Evolutionary conservation across 2,329 filamentous ascomycete genomes (phyloP), one percentile per base, ranked within the genome.

Genomic region (Fusarium oxysporum): DNA sequence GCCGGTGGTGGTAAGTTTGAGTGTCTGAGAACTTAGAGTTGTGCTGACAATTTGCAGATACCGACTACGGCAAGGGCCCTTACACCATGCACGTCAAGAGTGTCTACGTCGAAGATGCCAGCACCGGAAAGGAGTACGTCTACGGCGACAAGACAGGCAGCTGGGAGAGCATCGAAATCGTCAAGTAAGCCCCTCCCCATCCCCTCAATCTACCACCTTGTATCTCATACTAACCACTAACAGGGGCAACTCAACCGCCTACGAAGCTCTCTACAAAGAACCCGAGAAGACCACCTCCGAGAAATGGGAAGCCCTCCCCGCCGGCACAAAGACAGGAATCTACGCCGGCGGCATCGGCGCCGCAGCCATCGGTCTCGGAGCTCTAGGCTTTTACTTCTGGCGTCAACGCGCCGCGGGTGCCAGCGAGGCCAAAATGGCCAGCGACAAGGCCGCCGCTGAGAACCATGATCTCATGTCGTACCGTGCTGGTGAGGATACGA

Each of bases 1-100:
- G 92, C 92, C 64, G 92, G 92, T 61, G 92, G 92, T 65, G 77
- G 71, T 73, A 8, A 65, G 71, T 61, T 61, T 33, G 8, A 2
- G 12, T 19, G 10, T 8, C 1, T 8, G 0, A 23, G 16, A 2
- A 19, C 12, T 1, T 1, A 6, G 14, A 14, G 4, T 30, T 12
- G 13, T 17, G 25, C 71, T 73, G 33, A 73, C 25, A 16, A 19
- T 10, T 6, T 7, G 0, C 19, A 73, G 71, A 84, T 58, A 93
- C 92, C 45, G 86, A 94, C 80, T 95, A 91, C 80, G 79, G 80
- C 55, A 78, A 88, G 32, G 91, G 85, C 0, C 93, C 93, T 1
- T 96, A 89, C 83, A 90, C 86, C 76, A 95, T 95, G 93, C 90
- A 89, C 68, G 87, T 96, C 72, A 89, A 93, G 85, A 89, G 86